Conservation (phyloP, 345 rosid species). For the Lepidium aucheri region DNA sequence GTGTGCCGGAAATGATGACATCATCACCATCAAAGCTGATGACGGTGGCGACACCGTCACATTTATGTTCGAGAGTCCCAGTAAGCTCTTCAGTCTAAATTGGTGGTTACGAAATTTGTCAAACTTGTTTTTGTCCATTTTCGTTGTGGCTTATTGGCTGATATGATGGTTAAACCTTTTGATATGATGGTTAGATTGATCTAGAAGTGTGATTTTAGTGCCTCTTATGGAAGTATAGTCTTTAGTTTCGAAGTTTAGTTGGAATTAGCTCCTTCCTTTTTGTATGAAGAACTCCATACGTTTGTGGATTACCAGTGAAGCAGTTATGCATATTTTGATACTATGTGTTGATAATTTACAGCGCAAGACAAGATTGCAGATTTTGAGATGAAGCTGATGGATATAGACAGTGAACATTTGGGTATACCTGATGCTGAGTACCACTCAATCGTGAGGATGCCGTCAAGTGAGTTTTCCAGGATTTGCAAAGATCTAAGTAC, state of each 20-base stretch:
- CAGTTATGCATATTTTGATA: background rate
- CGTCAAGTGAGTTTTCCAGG: conserved; percentile 74
- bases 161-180: background rate
- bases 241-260: background rate
- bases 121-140: background rate
- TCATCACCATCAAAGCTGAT: conserved; percentile 92
- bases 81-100: conserved; percentile 32
- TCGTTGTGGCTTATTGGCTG: background rate
- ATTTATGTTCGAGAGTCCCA: conserved; percentile 98
- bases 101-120: background rate
- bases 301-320: background rate
- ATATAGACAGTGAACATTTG: conserved; percentile 92
- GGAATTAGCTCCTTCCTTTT: background rate
- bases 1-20: conserved; percentile 93
- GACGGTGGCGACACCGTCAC: conserved; percentile 96
- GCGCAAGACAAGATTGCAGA: conserved; percentile 95
- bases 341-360: conserved; percentile 15
- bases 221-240: background rate
- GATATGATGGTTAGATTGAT: background rate
- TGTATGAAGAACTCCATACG: background rate
- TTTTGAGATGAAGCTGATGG: conserved; percentile 98
- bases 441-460: conserved; percentile 91
- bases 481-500: conserved; percentile 84
- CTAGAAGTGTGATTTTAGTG: background rate
- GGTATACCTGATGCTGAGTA: conserved; percentile 98